phyloP scores from a whole-genome alignment of 352 stramenopile species.

The Blastocystis sp. region DNA sequence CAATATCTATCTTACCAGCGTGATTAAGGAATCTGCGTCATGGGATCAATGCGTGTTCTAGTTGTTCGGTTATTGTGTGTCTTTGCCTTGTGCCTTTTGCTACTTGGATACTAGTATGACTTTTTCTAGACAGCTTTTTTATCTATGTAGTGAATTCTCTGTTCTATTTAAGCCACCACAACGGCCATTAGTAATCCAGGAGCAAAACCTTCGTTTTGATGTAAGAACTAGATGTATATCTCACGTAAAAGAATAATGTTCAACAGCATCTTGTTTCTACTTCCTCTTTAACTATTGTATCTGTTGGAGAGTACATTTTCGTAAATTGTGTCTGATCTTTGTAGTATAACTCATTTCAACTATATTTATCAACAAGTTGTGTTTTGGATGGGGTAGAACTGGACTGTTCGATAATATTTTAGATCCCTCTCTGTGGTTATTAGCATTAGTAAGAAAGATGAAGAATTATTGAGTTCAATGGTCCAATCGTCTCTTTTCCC shows the following conservation, averaged over 20 bases:
- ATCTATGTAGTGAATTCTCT: conserved; percentile 1
- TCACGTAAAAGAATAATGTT: not conserved
- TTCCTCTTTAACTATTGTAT: not conserved
- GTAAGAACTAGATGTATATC: not conserved
- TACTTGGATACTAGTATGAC: conserved; percentile 33
- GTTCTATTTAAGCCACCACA: not conserved
- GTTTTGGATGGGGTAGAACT: conserved; percentile 11
- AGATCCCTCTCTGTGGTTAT: conserved; percentile 9
- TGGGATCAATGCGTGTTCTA: not conserved
- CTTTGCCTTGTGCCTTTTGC: not conserved
- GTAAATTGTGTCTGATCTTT: not conserved
- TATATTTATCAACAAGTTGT: conserved; percentile 44
- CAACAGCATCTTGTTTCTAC: not conserved
- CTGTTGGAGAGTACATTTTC: conserved; percentile 1
- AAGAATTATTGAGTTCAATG: not conserved
- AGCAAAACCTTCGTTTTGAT: conserved; percentile 36
- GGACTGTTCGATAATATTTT: not conserved
- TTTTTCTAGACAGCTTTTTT: not conserved
- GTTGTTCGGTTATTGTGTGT: not conserved
- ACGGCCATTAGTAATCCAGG: not conserved
- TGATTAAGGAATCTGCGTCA: not conserved
- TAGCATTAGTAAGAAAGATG: not conserved
- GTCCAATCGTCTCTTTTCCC: conserved; percentile 7
- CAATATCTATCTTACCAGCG: not conserved
- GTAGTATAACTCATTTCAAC: not conserved